A percentile compares a stretch with the other conserved stretches of the same genome.
Conservation (phyloP, 345 rosid species). For the Camelina hispida region DNA sequence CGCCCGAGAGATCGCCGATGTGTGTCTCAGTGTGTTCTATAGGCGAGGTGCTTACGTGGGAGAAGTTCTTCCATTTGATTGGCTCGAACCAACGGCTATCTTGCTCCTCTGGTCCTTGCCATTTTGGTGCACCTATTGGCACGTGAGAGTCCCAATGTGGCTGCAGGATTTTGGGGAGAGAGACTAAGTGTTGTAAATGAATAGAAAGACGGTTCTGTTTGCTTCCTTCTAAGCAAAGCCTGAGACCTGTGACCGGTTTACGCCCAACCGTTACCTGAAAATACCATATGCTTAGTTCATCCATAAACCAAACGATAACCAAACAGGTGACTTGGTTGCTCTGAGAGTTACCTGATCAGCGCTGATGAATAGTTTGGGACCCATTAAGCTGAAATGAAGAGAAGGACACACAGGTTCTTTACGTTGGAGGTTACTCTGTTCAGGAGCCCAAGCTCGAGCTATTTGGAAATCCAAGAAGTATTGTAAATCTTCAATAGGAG, state of each 20-base stretch:
- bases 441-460: slow-evolving; percentile 91
- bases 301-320: neutral
- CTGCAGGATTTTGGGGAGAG: slow-evolving; percentile 91
- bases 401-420: slow-evolving; percentile 89
- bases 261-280: slow-evolving; percentile 95
- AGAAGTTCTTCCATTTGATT: slow-evolving; percentile 97
- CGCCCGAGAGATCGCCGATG: slow-evolving; percentile 95
- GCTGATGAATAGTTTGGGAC: slow-evolving; percentile 95
- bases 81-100: slow-evolving; percentile 99
- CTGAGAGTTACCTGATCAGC: slow-evolving; percentile 75
- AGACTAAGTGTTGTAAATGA: slow-evolving; percentile 91
- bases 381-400: slow-evolving; percentile 99
- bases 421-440: slow-evolving; percentile 82
- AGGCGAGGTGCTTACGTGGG: slow-evolving; percentile 97
- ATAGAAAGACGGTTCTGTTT: slow-evolving; percentile 87
- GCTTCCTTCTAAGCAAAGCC: slow-evolving; percentile 84
- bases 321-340: neutral
- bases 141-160: slow-evolving; percentile 97
- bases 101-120: slow-evolving; percentile 99
- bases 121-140: slow-evolving; percentile 95
- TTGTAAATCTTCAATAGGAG: slow-evolving; percentile 94
- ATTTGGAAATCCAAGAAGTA: slow-evolving; percentile 95
- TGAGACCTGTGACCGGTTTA: slow-evolving; percentile 92
- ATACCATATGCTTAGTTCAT: slow-evolving; percentile 21
- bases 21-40: slow-evolving; percentile 81